Conservation (phyloP, 345 rosid species). For the Pseudoturritis turrita region DNA sequence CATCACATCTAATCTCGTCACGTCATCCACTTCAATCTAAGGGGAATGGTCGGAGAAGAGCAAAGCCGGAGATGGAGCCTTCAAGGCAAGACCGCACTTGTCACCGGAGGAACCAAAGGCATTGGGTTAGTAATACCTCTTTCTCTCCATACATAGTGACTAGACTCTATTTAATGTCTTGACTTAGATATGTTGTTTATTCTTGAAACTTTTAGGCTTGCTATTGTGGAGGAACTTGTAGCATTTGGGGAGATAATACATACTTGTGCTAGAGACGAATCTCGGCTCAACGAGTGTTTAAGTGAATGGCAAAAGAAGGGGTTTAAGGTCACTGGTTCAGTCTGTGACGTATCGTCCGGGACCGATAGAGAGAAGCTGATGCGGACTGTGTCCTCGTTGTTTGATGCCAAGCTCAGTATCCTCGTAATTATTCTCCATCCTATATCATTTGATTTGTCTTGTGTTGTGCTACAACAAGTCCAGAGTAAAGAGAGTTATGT, state of each 20-base stretch:
- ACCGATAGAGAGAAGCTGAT: not conserved
- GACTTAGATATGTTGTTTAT: not conserved
- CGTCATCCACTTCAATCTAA: not conserved
- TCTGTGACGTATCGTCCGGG: not conserved
- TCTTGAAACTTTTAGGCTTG: not conserved
- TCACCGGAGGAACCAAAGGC: slow-evolving; percentile 8
- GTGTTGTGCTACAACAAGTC: too few relatives aligned
- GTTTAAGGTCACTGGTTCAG: slow-evolving; percentile 10
- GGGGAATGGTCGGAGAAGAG: not conserved
- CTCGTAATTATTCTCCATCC: not conserved
- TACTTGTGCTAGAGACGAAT: slow-evolving; percentile 8
- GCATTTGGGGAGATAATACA: not conserved
- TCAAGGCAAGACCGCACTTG: slow-evolving; percentile 9
- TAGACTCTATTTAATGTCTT: not conserved
- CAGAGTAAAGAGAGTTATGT: too few relatives aligned
- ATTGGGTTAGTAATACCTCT: not conserved
- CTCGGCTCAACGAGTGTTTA: slow-evolving; percentile 1
- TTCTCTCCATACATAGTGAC: not conserved
- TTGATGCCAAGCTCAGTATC: not conserved
- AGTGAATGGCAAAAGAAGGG: slow-evolving; percentile 1
- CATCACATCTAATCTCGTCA: not conserved
- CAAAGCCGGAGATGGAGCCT: slow-evolving; percentile 9
- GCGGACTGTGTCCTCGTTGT: not conserved
- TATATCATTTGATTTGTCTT: too few relatives aligned
- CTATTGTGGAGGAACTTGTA: slow-evolving; percentile 2